Evolutionary conservation across 192 early-diverging fungal species (phyloP).

Genomic region (Coemansia sp.): DNA sequence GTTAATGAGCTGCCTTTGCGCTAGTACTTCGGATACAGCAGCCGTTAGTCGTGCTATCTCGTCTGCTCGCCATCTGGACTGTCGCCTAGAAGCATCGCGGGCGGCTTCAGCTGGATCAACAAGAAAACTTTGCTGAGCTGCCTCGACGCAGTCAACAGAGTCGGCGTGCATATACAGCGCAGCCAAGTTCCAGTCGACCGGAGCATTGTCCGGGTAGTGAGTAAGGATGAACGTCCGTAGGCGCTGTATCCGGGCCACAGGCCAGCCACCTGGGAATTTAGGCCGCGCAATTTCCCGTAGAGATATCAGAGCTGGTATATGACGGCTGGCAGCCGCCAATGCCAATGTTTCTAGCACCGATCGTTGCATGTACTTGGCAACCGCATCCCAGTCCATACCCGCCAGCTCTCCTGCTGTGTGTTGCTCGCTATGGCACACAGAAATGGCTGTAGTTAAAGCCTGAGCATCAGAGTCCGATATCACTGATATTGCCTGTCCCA

Average conservation of each 20-base stretch:
- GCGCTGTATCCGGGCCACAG: conserved; percentile 1
- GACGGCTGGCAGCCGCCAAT: background rate
- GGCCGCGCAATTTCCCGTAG: background rate
- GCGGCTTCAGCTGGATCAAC: background rate
- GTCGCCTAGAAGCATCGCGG: background rate
- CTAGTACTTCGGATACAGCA: background rate
- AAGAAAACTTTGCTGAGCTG: background rate
- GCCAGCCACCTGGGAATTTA: background rate
- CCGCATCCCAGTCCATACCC: background rate
- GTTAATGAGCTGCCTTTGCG: background rate
- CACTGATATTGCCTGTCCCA: background rate
- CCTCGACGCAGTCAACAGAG: conserved; percentile 5
- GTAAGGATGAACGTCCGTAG: background rate
- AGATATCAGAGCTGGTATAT: background rate
- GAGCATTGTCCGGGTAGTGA: conserved; percentile 1
- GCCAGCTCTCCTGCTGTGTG: background rate
- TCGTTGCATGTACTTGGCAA: background rate
- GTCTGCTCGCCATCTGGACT: conserved; percentile 11
- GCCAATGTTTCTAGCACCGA: conserved; percentile 2
- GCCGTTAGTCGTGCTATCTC: background rate
- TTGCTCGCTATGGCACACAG: background rate
- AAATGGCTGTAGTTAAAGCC: background rate
- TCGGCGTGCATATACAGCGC: conserved; percentile 11
- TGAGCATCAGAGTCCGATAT: background rate
- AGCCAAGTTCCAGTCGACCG: conserved; percentile 2